These are phyloP conservation scores for Plasmodium sp. DNA, from an alignment of 169 alveolate species.

Conservation along the genomic window DNA sequence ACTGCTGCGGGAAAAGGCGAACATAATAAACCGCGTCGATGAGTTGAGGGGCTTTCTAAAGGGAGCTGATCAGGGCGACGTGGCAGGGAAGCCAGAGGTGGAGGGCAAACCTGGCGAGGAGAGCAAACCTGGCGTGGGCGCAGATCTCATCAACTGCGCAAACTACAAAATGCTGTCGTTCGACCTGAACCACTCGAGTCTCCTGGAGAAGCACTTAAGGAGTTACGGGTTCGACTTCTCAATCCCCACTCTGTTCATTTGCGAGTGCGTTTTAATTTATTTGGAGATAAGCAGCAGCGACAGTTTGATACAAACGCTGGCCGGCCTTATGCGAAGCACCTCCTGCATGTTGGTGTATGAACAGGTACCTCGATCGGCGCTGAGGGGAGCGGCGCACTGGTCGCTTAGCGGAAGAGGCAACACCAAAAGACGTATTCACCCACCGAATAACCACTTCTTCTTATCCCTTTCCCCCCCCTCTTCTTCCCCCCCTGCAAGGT, in stretches of 20 bases:
- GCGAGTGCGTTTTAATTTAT: conserved; percentile 79
- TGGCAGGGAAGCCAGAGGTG: neutral
- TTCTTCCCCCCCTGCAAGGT: conserved; percentile 1
- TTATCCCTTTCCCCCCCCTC: neutral
- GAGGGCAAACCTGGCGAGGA: neutral
- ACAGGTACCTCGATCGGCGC: conserved; percentile 21
- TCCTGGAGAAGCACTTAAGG: conserved; percentile 18
- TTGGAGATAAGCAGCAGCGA: conserved; percentile 70
- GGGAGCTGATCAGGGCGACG: conserved; percentile 1
- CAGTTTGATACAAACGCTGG: conserved; percentile 25
- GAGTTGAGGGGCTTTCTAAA: conserved; percentile 28
- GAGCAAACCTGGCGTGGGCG: neutral
- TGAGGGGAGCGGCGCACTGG: neutral
- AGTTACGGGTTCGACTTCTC: conserved; percentile 29
- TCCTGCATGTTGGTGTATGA: conserved; percentile 74
- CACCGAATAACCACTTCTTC: neutral
- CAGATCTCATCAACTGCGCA: conserved; percentile 40
- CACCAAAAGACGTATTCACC: neutral
- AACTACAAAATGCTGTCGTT: conserved; percentile 67
- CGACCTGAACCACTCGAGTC: conserved; percentile 24
- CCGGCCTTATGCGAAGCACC: conserved; percentile 60
- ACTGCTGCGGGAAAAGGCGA: conserved; percentile 25
- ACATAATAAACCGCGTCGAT: conserved; percentile 33
- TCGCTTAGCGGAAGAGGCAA: neutral
- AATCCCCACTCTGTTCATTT: conserved; percentile 74